phyloP scores from a whole-genome alignment of 1,284 basidiomycete genomes.

The Microbotryum violaceum region DNA sequence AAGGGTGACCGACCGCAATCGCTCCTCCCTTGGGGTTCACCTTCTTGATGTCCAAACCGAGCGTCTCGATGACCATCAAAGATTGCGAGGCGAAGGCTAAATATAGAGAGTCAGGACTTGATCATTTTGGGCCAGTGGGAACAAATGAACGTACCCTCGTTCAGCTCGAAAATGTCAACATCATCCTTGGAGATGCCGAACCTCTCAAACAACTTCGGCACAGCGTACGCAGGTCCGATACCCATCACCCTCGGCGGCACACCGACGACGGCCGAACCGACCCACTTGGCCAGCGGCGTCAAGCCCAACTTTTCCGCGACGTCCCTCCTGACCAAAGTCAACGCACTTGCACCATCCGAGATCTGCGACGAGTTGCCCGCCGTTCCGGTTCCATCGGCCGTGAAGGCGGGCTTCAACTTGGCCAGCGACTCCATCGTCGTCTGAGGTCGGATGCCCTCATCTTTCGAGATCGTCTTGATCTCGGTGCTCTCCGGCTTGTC shows the following conservation, averaged over 20 bases:
- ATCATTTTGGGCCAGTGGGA: not conserved
- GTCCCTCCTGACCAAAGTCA: conserved; percentile 41
- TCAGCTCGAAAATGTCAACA: conserved; percentile 34
- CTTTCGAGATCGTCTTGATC: conserved; percentile 35
- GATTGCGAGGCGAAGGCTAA: conserved; percentile 44
- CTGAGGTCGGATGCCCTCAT: conserved; percentile 37
- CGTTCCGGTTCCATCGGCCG: conserved; percentile 42
- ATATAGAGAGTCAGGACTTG: not conserved
- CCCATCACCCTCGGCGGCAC: conserved; percentile 37
- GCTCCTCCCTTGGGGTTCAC: conserved; percentile 44
- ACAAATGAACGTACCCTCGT: conserved; percentile 21
- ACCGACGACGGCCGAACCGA: conserved; percentile 41
- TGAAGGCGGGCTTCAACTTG: conserved; percentile 45
- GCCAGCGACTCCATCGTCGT: conserved; percentile 34
- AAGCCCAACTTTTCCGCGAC: conserved; percentile 44
- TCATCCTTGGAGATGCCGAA: conserved; percentile 33
- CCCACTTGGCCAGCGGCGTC: conserved; percentile 42
- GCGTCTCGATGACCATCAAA: conserved; percentile 40
- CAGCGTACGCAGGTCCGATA: conserved; percentile 35
- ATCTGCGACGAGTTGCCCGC: conserved; percentile 45
- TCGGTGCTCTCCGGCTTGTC: conserved; percentile 23
- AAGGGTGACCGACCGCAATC: conserved; percentile 44
- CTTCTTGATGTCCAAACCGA: conserved; percentile 41
- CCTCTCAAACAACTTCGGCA: conserved; percentile 29
- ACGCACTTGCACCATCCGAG: conserved; percentile 44